Base-by-base conservation (phyloP, 768 basidiomycete genomes). In the Boletus rufocinnamomeus region DNA sequence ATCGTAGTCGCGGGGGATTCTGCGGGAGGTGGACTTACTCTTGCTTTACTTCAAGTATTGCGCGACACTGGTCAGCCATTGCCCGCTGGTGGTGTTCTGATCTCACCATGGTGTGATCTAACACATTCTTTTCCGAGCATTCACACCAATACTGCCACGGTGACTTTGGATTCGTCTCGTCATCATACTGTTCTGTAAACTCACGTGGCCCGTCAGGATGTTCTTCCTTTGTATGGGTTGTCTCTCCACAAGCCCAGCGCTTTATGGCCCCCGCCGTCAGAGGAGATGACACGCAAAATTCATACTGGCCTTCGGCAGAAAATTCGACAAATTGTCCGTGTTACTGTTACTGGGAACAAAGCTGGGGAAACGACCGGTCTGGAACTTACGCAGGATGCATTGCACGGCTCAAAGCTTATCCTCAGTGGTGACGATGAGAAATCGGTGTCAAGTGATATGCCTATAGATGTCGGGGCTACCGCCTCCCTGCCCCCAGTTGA, bases 101-200 rank as follows among this genome's bases (percentile, higher is more conserved):
- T 98, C 62, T 95, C 92, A 28, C 97, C 97, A 0, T 98, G 96
- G 91, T 90, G 83, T 63, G 89, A 90, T 72, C 75, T 98, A n/a
- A 95, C 93, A 0, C 97, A 98, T 72, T 95, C 92, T 0, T 98
- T 98, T 72, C 91, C 93, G 0, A 93, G 91, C 65, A 82, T 95
- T 47, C 82, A 92, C 66, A 76, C 80, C 40, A 98, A 98, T 70
- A 94, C 92, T 2, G 79, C 83, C 4, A 93, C 94, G 51, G 94
- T 91, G 64, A 62, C 80, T 70, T 50, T 17, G 17, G 14, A 40
- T 27, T 23, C 30, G 19, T 23, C n/a, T 52, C 41, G 6, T 21
- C 4, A 34, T 57, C 41, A 16, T 38, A 17, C 35, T 6, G 1
- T 40, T 14, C 0, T 56, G 16, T 35, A 10, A 32, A 35, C 50